Base-by-base conservation (phyloP, 805 yeast species). In the Kodamaea kaohsiungensis region DNA sequence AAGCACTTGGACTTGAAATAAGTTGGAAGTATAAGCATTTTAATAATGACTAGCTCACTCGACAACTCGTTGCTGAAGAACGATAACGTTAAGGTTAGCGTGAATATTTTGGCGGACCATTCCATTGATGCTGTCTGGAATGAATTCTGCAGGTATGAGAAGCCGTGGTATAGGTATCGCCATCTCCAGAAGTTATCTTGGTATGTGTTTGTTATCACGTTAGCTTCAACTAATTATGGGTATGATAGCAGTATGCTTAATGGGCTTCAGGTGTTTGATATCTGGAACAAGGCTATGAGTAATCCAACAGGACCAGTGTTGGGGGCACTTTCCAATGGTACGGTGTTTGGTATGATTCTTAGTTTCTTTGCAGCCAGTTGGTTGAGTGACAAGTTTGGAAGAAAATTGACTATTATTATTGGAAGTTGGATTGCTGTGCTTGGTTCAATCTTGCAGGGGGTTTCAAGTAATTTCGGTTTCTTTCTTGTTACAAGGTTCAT, bases 401-500 rank as follows among this genome's bases (percentile, higher is more conserved):
- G 83, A 71, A 69, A 77, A 65, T 48, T 48, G 1, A 54, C 60
- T 33, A 59, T 67, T 38, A 33, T 59, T 12, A n/a, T 57, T 37
- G 77, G 77, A 39, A 64, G 63, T 46, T 3, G 47, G 6, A 22
- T 73, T 30, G 53, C 62, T 33, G 50, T 72, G 19, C 35, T 72
- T n/a, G 78, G 78, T 35, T 66, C 75, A 25, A 63, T 73, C n/a
- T 64, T 73, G 53, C 78, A 73, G 61, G 76, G 76, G 42, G 57
- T 58, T 9, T 65, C 74, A 9, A 66, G 65, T 22, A 66, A 65
- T 51, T 72, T 66, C 43, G 72, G 62, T 0, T 68, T 70, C 61
- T 76, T 79, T 61, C 65, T 80, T 25, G 76, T 62, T n/a, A 63
- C 80, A 0, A 73, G 87, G 69, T 62, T 82, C 46, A 55, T 82